Base-by-base conservation (phyloP, 371 early-diverging fungal species). In the Apophysomyces elegans region DNA sequence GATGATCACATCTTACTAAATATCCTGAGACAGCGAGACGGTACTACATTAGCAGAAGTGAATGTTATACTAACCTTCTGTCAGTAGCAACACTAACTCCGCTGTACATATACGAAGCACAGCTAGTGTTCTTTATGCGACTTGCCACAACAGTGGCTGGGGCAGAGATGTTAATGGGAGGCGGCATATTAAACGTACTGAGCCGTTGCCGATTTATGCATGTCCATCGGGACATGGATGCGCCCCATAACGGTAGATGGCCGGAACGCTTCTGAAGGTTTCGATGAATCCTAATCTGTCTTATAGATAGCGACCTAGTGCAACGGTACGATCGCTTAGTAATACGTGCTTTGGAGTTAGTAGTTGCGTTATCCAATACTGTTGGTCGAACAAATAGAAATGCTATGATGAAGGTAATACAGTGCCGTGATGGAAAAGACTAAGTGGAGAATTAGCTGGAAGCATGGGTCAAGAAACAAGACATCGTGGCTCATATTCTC, bases 111-210 rank as follows among this genome's bases (percentile, higher is more conserved):
- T 92, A 88, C 72, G 91, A 93, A 66, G 74, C 89, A 12, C 91
- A 90, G 75, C 82, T 95, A 85, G 75, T 86, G 1, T 76, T 96
- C 46, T 85, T 96, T 65, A 71, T 92, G 60, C 86, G 91, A n/a
- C 72, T 96, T 43, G 84, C 93, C 1, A 84, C 87, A 68, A 79
- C 79, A 18, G 69, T 74, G n/a, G 90, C 88, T 16, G 94, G 95
- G 9, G 87, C 93, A 0, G 84, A 86, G 46, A 80, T 85, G 68
- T 77, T 96, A 21, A 56, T 94, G 16, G 91, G 91, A 38, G 79
- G 79, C 66, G 91, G 91, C 8, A 70, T 93, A 13, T 62, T 95
- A 14, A 93, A 92, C 26, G 80, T 76, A 26, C 80, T 95, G n/a
- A 73, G 87, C 16, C 85, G 87, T 60, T 85, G 86, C 57, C 75